phyloP scores from a whole-genome alignment of 345 rosid genomes.

The Sisymbrium irio region DNA sequence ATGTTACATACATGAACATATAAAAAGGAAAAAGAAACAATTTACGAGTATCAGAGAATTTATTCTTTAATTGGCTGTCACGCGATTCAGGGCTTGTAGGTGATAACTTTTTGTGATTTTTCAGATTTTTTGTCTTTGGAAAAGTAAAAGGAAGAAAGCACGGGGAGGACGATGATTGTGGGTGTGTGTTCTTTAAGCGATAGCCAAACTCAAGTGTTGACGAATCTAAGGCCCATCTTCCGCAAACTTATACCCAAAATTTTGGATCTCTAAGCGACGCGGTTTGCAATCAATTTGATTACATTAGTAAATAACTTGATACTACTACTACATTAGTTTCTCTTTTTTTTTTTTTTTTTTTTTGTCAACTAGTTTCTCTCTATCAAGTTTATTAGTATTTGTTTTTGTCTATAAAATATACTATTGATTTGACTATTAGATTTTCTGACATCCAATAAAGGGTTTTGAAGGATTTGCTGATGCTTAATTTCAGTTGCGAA shows the following conservation, averaged over 20 bases:
- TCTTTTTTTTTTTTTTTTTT: no score
- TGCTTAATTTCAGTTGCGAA: neutral
- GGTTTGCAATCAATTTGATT: no score
- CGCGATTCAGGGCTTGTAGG: slow-evolving; percentile 10
- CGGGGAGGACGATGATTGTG: slow-evolving; percentile 16
- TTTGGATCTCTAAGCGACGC: neutral
- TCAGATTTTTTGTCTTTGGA: neutral
- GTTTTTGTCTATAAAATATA: no score
- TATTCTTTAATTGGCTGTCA: neutral
- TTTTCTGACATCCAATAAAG: neutral
- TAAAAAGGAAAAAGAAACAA: neutral
- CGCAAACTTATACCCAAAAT: neutral
- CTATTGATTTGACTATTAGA: neutral
- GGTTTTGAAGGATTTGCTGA: neutral
- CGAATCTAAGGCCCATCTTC: slow-evolving; percentile 19
- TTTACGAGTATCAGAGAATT: neutral
- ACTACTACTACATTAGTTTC: no score
- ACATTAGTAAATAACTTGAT: no score
- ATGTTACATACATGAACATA: neutral
- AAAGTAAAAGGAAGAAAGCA: slow-evolving; percentile 16
- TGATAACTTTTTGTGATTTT: neutral
- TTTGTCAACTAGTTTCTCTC: no score
- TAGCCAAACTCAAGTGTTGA: slow-evolving; percentile 24
- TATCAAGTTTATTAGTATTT: no score
- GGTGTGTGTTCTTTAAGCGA: slow-evolving; percentile 24